phyloP scores from a whole-genome alignment of 371 early-diverging fungal species.

The Gilbertella persicaria region DNA sequence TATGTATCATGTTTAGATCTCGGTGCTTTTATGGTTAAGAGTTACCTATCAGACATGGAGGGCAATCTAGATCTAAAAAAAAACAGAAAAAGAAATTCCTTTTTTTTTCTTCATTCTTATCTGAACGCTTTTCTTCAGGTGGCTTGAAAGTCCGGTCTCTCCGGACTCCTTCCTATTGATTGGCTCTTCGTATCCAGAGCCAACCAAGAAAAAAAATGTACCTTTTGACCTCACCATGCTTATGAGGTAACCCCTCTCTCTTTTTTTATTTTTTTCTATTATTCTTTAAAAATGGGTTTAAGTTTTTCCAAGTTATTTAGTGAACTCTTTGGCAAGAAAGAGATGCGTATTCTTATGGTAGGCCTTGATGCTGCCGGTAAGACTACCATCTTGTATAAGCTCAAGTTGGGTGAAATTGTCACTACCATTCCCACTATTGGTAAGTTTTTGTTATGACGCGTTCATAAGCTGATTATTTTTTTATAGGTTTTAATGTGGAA shows the following conservation, averaged over 20 bases:
- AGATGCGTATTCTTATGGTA: slow-evolving; percentile 96
- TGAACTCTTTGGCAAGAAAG: slow-evolving; percentile 77
- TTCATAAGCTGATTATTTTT: slow-evolving; percentile 1
- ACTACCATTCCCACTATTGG: slow-evolving; percentile 92
- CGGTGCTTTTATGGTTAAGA: not conserved
- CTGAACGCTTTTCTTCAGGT: slow-evolving; percentile 6
- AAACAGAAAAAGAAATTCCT: not conserved
- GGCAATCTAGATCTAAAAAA: not conserved
- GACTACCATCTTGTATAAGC: slow-evolving; percentile 94
- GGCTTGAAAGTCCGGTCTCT: slow-evolving; percentile 11
- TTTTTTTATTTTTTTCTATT: slow-evolving; percentile 16
- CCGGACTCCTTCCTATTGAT: too few relatives aligned
- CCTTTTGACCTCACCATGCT: too few relatives aligned
- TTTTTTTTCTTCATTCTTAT: not conserved
- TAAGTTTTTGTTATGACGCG: slow-evolving; percentile 18
- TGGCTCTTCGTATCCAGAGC: too few relatives aligned
- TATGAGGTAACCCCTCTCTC: too few relatives aligned
- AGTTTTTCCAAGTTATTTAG: slow-evolving; percentile 47
- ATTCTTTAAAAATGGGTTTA: slow-evolving; percentile 43
- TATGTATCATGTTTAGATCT: not conserved
- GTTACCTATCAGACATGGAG: slow-evolving; percentile 23
- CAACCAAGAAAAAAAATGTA: too few relatives aligned
- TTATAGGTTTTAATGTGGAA: slow-evolving; percentile 86
- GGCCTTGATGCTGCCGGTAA: slow-evolving; percentile 99
- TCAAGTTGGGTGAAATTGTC: slow-evolving; percentile 91